These are phyloP conservation scores for Rhododendron kiyosumense DNA, from an alignment of 148 eudicot genomes.

Conservation along the genomic window DNA sequence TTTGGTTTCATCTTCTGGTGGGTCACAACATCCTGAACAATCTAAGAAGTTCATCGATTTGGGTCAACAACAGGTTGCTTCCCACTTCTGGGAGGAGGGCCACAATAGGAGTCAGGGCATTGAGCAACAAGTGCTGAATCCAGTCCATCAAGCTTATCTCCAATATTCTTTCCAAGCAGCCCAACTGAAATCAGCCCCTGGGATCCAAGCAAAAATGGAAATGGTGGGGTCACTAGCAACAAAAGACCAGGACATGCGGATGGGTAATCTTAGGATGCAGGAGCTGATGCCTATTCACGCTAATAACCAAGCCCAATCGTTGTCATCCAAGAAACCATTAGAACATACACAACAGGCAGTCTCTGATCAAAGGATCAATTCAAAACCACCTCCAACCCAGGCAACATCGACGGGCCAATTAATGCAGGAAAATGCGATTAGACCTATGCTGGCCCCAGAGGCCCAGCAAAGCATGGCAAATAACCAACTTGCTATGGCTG, in stretches of 20 bases:
- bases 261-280: slow-evolving; percentile 43
- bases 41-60: slow-evolving; percentile 50
- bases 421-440: slow-evolving; percentile 34
- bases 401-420: slow-evolving; percentile 50
- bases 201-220: slow-evolving; percentile 53
- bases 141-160: slow-evolving; percentile 75
- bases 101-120: slow-evolving; percentile 59
- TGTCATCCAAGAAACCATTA: slow-evolving; percentile 52
- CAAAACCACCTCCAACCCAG: slow-evolving; percentile 38
- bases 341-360: slow-evolving; percentile 47
- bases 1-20: slow-evolving; percentile 45
- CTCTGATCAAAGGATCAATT: slow-evolving; percentile 57
- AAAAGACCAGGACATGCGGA: slow-evolving; percentile 49
- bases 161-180: slow-evolving; percentile 69
- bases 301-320: slow-evolving; percentile 47
- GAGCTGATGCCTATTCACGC: slow-evolving; percentile 45
- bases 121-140: slow-evolving; percentile 55
- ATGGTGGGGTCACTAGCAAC: slow-evolving; percentile 45
- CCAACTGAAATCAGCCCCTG: slow-evolving; percentile 61
- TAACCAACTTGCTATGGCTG: slow-evolving; percentile 60
- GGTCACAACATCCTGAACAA: slow-evolving; percentile 60
- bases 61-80: slow-evolving; percentile 52
- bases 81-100: slow-evolving; percentile 53
- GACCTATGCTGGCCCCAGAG: slow-evolving; percentile 47
- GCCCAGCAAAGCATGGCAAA: slow-evolving; percentile 51